A percentile compares a stretch with the other conserved stretches of the same genome.
Evolutionary conservation across 108 stramenopile genomes (phyloP).

Genomic region (Cylindrotheca fusiformis): DNA sequence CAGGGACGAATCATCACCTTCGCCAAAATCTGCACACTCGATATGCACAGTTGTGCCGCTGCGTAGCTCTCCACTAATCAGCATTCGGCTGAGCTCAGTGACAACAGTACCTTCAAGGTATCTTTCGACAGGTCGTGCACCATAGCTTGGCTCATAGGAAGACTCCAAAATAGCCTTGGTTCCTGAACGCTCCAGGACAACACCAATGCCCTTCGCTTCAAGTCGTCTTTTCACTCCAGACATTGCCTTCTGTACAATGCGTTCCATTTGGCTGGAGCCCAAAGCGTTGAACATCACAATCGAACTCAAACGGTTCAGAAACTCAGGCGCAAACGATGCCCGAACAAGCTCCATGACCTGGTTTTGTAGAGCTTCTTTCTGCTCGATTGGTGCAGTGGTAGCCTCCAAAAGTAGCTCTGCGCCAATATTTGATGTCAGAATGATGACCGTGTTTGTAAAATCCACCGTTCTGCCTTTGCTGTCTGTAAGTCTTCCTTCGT

Average conservation of each 20-base stretch:
- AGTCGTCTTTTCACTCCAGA: slow-evolving; percentile 63
- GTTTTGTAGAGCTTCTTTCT: slow-evolving; percentile 38
- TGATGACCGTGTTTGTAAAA: slow-evolving; percentile 94
- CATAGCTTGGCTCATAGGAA: slow-evolving; percentile 74
- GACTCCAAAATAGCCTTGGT: slow-evolving; percentile 69
- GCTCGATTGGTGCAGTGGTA: slow-evolving; percentile 18
- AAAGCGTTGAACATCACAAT: slow-evolving; percentile 91
- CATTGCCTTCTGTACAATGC: slow-evolving; percentile 83
- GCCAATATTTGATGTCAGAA: slow-evolving; percentile 95
- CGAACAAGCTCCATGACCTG: slow-evolving; percentile 81
- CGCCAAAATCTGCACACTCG: slow-evolving; percentile 69
- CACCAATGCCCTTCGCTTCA: slow-evolving; percentile 51
- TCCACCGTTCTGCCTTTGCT: slow-evolving; percentile 93
- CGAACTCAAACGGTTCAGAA: slow-evolving; percentile 94
- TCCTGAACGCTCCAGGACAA: slow-evolving; percentile 72
- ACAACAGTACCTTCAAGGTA: slow-evolving; percentile 79
- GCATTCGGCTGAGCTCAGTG: slow-evolving; percentile 78
- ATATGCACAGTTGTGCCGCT: slow-evolving; percentile 75
- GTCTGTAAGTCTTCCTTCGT: slow-evolving; percentile 97
- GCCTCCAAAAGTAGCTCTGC: slow-evolving; percentile 63
- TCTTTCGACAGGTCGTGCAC: slow-evolving; percentile 83
- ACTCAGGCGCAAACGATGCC: slow-evolving; percentile 86
- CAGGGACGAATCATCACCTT: slow-evolving; percentile 51
- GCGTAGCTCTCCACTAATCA: slow-evolving; percentile 66
- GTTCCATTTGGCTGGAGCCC: slow-evolving; percentile 69